Conservation (phyloP, 192 early-diverging fungal genomes). For the Obelidium mucronatum region DNA sequence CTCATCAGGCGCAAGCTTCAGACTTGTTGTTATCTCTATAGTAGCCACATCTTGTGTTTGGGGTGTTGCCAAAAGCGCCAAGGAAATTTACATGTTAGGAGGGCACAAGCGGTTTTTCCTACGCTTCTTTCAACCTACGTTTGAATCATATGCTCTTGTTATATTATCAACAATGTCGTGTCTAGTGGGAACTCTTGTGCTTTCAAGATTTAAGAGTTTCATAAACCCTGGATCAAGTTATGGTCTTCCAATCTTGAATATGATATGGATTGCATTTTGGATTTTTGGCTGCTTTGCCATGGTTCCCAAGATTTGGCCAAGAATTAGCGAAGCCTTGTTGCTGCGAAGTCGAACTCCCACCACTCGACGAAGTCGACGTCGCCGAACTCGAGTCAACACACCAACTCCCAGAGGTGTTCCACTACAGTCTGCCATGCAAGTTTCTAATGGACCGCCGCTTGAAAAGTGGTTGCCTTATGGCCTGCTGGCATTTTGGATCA, state of each 20-base stretch:
- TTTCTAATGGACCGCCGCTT: slow-evolving; percentile 9
- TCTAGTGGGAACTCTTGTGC: neutral
- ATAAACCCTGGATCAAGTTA: slow-evolving; percentile 52
- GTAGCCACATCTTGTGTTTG: slow-evolving; percentile 22
- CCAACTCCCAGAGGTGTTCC: neutral
- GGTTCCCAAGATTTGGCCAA: slow-evolving; percentile 45
- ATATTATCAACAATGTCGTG: slow-evolving; percentile 4
- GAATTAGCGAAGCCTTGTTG: slow-evolving; percentile 28
- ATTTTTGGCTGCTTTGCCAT: slow-evolving; percentile 26
- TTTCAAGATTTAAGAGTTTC: slow-evolving; percentile 35
- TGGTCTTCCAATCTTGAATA: slow-evolving; percentile 43
- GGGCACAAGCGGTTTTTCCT: slow-evolving; percentile 16
- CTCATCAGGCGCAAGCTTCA: slow-evolving; percentile 19
- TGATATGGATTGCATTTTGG: slow-evolving; percentile 41
- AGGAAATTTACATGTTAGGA: slow-evolving; percentile 25
- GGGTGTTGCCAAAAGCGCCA: slow-evolving; percentile 20
- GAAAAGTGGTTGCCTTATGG: slow-evolving; percentile 45
- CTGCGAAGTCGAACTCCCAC: slow-evolving; percentile 18
- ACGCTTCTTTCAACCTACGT: slow-evolving; percentile 37
- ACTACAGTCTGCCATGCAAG: slow-evolving; percentile 4
- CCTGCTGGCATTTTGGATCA: slow-evolving; percentile 39
- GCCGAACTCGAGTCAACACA: neutral
- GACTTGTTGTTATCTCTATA: slow-evolving; percentile 26
- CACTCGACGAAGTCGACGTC: neutral
- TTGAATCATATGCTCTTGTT: slow-evolving; percentile 38